Conservation (phyloP, 148 eudicot genomes). For the Rheum nobile region DNA sequence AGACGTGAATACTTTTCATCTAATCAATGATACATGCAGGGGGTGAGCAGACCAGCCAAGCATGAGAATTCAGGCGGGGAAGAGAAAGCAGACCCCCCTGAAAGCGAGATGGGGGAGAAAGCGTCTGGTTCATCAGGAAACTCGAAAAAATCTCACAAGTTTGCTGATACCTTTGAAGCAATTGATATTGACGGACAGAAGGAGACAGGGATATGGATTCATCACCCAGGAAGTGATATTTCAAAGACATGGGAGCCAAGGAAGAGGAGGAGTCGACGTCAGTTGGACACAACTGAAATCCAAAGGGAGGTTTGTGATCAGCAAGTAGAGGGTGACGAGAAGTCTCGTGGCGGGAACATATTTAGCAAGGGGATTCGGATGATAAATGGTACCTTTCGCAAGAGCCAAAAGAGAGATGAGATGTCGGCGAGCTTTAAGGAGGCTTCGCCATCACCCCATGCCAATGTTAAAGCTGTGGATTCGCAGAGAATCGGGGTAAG, state of each 20-base stretch:
- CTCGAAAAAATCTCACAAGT: constrained; percentile 19
- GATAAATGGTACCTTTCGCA: constrained; percentile 38
- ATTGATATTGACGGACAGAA: constrained; percentile 58
- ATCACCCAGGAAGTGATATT: constrained; percentile 70
- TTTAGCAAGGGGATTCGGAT: constrained; percentile 39
- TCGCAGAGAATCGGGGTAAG: constrained; percentile 36
- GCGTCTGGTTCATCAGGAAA: constrained; percentile 8
- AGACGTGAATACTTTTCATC: background rate
- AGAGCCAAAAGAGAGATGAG: constrained; percentile 28
- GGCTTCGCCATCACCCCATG: constrained; percentile 29
- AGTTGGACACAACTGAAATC: constrained; percentile 24
- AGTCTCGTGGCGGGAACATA: constrained; percentile 15
- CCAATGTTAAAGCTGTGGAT: constrained; percentile 43
- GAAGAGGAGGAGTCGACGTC: constrained; percentile 42
- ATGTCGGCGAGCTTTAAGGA: constrained; percentile 10
- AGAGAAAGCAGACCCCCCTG: constrained; percentile 14
- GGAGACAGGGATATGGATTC: constrained; percentile 86
- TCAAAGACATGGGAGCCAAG: constrained; percentile 73
- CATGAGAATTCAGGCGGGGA: constrained; percentile 15
- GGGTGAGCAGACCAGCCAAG: constrained; percentile 16
- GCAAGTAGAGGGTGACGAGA: constrained; percentile 27
- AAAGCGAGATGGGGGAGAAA: constrained; percentile 18
- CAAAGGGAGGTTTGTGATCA: constrained; percentile 12
- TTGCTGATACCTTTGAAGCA: constrained; percentile 39
- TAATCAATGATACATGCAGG: constrained; percentile 22